These are phyloP conservation scores for Leccinum longicurvipes DNA, from an alignment of 768 basidiomycete genomes.

Conservation along the genomic window DNA sequence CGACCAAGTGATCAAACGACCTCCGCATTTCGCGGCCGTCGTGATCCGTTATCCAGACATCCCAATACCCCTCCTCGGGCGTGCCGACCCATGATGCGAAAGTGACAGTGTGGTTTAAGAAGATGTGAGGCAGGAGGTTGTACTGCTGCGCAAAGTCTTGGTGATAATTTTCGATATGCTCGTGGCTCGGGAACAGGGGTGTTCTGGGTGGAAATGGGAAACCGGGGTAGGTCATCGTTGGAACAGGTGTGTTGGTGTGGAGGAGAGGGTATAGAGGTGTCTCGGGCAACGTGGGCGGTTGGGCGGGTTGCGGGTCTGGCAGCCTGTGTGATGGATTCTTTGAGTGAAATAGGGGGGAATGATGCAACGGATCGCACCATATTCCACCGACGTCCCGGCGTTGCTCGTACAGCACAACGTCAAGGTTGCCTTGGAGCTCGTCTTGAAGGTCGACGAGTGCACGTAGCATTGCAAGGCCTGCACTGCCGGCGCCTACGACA, in stretches of 20 bases:
- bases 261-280: slow-evolving; percentile 54
- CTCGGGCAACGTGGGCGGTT: slow-evolving; percentile 47
- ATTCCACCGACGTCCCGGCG: slow-evolving; percentile 52
- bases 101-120: slow-evolving; percentile 41
- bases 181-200: slow-evolving; percentile 48
- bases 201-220: slow-evolving; percentile 51
- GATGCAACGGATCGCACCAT: slow-evolving; percentile 36
- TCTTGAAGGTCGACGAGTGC: slow-evolving; percentile 46
- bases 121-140: slow-evolving; percentile 39
- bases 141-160: slow-evolving; percentile 37
- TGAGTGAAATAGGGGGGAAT: neutral
- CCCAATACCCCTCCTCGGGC: slow-evolving; percentile 40
- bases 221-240: slow-evolving; percentile 55
- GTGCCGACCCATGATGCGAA: slow-evolving; percentile 44
- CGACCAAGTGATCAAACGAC: slow-evolving; percentile 52
- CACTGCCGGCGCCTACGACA: slow-evolving; percentile 57
- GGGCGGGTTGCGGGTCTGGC: slow-evolving; percentile 32
- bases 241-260: slow-evolving; percentile 53
- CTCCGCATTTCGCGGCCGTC: slow-evolving; percentile 19
- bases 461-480: slow-evolving; percentile 52
- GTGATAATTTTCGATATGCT: slow-evolving; percentile 47
- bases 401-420: slow-evolving; percentile 53
- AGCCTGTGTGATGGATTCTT: slow-evolving; percentile 24
- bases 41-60: slow-evolving; percentile 33
- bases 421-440: slow-evolving; percentile 37